Base-by-base conservation (phyloP, 2,329 filamentous ascomycete genomes). In the Fusarium annulatum region DNA sequence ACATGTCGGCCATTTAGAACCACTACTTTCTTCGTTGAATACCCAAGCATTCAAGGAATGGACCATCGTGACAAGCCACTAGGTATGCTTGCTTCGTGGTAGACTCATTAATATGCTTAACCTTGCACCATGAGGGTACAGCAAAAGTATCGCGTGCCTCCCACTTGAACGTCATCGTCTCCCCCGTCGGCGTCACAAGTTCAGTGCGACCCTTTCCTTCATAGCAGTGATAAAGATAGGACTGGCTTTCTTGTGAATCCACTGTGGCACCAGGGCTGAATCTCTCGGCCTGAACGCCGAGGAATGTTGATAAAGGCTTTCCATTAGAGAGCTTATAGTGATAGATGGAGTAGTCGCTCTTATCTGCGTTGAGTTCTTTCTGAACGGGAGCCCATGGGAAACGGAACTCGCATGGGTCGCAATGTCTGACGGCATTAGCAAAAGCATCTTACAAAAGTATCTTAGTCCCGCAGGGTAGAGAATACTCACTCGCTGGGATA, bases 161-260 rank as follows among this genome's bases (percentile, higher is more conserved):
- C 87, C 88, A 89, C 3, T 64, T 61, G 36, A 86, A 80, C 7
- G 78, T 80, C 56, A 81, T 74, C 7, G 80, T 82, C 36, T 80
- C 72, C 0, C 79, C 80, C 0, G 67, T 59, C 0, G 81, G 74
- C 0, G 78, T 71, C 9, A 81, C 80, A n/a, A 89, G 79, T 0
- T 79, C 77, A 1, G 84, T 85, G 34, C 79, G 75, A 0, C 88
- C 88, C 1, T 75, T 77, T 1, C 88, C 88, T 19, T 83, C 79
- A 39, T 87, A 82, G 55, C 88, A 85, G 79, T 90, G 87, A 70
- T 88, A 89, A 8, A 89, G 82, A 56, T 83, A 85, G 0, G 87
- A 89, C 6, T 82, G 78, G 3, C 85, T 86, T 64, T 89, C 88
- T 21, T 82, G 85, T 2, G 82, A 78, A 10, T 73, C 53, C 0